phyloP scores from a whole-genome alignment of 2,329 filamentous ascomycete species.

The Diaporthe longicolla region DNA sequence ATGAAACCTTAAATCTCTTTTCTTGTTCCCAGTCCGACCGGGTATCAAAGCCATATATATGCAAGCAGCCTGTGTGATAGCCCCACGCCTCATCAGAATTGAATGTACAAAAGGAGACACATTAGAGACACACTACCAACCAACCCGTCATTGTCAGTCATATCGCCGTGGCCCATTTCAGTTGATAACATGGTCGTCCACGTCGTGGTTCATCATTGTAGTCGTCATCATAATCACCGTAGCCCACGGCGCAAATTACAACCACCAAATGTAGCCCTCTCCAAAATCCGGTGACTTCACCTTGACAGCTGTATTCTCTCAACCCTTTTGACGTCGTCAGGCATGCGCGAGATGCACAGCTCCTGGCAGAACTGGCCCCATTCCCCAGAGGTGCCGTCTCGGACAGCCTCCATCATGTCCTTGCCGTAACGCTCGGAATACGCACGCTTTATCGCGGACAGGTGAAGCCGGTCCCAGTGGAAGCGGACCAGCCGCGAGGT shows the following conservation, averaged over 20 bases:
- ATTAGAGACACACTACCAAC: not conserved
- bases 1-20: not conserved
- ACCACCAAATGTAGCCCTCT: not conserved
- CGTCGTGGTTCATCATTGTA: not conserved
- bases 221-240: conserved; percentile 23
- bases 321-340: conserved; percentile 69
- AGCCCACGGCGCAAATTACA: not conserved
- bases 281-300: not conserved
- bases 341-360: conserved; percentile 74
- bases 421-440: conserved; percentile 83
- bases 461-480: conserved; percentile 91
- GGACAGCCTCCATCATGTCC: conserved; percentile 83
- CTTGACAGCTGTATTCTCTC: conserved; percentile 55
- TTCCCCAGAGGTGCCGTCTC: conserved; percentile 81
- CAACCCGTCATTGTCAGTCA: not conserved
- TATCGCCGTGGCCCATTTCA: not conserved
- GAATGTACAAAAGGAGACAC: not conserved
- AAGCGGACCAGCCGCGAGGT: conserved; percentile 89
- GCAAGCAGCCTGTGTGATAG: conserved; percentile 20
- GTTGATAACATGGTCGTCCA: not conserved
- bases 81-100: conserved; percentile 2
- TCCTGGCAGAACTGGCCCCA: conserved; percentile 83
- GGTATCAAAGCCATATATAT: conserved; percentile 30
- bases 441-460: conserved; percentile 83
- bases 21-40: conserved; percentile 4